Evolutionary conservation across 75 land plant genomes (phyloP).

Genomic region (Pinus tabuliformis): DNA sequence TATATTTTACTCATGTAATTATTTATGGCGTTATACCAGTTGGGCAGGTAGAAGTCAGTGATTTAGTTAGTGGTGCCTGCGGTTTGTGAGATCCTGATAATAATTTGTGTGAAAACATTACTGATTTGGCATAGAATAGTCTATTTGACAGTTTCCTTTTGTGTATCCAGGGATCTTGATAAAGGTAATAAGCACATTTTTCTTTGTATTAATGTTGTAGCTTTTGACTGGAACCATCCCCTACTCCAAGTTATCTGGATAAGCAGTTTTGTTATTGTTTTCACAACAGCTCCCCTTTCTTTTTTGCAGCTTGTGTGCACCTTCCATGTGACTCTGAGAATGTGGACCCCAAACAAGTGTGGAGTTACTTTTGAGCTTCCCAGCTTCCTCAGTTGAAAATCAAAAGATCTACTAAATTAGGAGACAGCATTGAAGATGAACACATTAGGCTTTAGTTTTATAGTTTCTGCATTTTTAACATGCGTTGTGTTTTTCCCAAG

Average conservation of each 20-base stretch:
- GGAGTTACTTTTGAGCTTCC: too few relatives aligned
- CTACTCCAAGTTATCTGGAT: not conserved
- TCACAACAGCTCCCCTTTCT: not conserved
- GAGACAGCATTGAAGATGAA: too few relatives aligned
- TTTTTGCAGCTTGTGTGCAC: not conserved
- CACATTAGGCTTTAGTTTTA: not conserved
- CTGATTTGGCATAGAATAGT: not conserved
- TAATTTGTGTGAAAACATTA: not conserved
- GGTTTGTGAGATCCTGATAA: not conserved
- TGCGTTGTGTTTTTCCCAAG: not conserved
- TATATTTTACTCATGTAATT: not conserved
- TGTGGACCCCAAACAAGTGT: too few relatives aligned
- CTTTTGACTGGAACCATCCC: not conserved
- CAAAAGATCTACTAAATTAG: too few relatives aligned
- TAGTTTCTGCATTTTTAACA: not conserved
- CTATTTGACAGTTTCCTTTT: not conserved
- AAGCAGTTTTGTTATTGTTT: not conserved
- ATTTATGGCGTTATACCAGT: not conserved
- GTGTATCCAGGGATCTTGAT: not conserved
- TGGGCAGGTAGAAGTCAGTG: not conserved
- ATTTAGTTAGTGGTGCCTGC: not conserved
- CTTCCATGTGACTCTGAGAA: too few relatives aligned
- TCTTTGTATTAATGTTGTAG: not conserved
- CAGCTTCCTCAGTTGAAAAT: too few relatives aligned
- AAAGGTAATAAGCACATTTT: not conserved